These are phyloP conservation scores for Colletotrichum sp. DNA, from an alignment of 2,329 filamentous ascomycete genomes.

Conservation along the genomic window DNA sequence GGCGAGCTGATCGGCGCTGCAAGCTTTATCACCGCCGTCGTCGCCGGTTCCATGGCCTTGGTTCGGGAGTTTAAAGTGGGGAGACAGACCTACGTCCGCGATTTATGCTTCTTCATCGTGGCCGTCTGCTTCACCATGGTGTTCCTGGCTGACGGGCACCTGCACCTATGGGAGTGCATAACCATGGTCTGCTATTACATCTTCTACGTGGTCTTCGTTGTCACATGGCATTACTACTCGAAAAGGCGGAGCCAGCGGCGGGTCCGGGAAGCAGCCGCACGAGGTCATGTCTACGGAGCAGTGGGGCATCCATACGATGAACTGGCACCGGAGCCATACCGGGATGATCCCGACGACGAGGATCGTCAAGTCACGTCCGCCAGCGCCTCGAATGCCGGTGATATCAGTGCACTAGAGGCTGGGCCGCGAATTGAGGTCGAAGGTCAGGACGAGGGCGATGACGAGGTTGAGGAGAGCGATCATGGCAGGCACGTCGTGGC, in stretches of 20 bases:
- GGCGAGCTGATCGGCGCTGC: constrained; percentile 95
- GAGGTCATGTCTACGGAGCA: constrained; percentile 74
- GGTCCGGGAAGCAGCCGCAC: constrained; percentile 72
- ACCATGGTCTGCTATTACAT: constrained; percentile 91
- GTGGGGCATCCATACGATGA: constrained; percentile 57
- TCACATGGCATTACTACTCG: constrained; percentile 90
- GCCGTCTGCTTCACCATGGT: constrained; percentile 86
- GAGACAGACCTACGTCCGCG: constrained; percentile 86
- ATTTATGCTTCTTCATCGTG: constrained; percentile 90
- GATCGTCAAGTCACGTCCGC: constrained; percentile 23
- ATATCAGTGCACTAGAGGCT: constrained; percentile 49
- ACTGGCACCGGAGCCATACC: constrained; percentile 63
- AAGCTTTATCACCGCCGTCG: constrained; percentile 94
- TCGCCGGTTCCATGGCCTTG: constrained; percentile 95
- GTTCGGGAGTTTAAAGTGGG: constrained; percentile 95
- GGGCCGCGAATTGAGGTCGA: constrained; percentile 54
- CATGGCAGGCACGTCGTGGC: constrained; percentile 73
- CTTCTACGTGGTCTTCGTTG: constrained; percentile 88
- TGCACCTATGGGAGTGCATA: constrained; percentile 88
- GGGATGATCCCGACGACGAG: constrained; percentile 60
- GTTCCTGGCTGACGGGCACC: constrained; percentile 82
- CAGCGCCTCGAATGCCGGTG: constrained; percentile 26
- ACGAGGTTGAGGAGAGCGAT: constrained; percentile 55
- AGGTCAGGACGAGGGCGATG: constrained; percentile 35
- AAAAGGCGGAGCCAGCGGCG: constrained; percentile 64